Conservation (phyloP, 2,329 filamentous ascomycete genomes). For the Periconia sp. region DNA sequence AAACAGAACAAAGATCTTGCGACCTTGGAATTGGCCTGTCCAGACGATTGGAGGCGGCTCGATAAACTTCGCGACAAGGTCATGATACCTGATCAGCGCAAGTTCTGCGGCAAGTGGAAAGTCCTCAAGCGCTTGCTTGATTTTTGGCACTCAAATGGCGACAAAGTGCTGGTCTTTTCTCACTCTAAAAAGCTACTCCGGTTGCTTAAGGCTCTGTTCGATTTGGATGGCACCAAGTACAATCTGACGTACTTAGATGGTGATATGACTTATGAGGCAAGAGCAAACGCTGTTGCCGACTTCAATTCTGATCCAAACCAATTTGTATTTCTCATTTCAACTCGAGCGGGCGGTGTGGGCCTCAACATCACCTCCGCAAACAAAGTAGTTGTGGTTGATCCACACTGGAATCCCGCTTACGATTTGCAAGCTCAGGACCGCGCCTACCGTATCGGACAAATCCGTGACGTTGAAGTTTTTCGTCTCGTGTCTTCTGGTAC, state of each 20-base stretch:
- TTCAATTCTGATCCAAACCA: slow-evolving; percentile 87
- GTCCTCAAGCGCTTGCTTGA: slow-evolving; percentile 81
- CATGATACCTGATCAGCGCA: slow-evolving; percentile 77
- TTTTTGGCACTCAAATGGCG: slow-evolving; percentile 86
- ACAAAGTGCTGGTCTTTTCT: slow-evolving; percentile 95
- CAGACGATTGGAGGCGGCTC: slow-evolving; percentile 72
- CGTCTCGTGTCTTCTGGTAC: slow-evolving; percentile 87
- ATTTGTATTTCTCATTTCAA: slow-evolving; percentile 96
- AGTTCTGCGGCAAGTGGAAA: slow-evolving; percentile 97
- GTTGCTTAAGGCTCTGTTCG: slow-evolving; percentile 83
- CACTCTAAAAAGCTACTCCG: slow-evolving; percentile 84
- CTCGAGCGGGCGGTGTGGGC: slow-evolving; percentile 88
- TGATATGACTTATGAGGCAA: slow-evolving; percentile 77
- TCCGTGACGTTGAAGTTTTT: slow-evolving; percentile 91
- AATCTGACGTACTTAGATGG: slow-evolving; percentile 91
- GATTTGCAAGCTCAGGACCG: slow-evolving; percentile 96
- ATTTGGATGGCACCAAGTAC: slow-evolving; percentile 74
- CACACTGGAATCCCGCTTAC: slow-evolving; percentile 95
- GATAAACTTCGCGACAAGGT: slow-evolving; percentile 78
- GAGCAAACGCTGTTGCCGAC: slow-evolving; percentile 78
- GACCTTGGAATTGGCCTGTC: slow-evolving; percentile 72
- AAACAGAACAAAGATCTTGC: slow-evolving; percentile 79
- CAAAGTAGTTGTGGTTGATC: slow-evolving; percentile 95
- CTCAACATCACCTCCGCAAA: slow-evolving; percentile 97
- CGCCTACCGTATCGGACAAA: slow-evolving; percentile 93